phyloP scores from a whole-genome alignment of 2,329 filamentous ascomycete genomes.

The Fusarium cicatricum region DNA sequence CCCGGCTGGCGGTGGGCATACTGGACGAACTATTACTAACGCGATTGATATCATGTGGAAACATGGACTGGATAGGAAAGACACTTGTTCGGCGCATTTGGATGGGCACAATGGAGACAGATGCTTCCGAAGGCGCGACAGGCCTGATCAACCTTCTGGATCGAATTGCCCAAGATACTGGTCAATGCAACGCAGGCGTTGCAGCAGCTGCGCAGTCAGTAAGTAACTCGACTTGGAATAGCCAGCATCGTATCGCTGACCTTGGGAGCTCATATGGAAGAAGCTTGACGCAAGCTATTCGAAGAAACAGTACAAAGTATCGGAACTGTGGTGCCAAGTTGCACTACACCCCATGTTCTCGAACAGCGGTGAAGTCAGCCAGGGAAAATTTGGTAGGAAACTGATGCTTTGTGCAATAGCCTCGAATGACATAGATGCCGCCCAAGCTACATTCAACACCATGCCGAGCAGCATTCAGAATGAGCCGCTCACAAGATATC shows the following conservation, averaged over 20 bases:
- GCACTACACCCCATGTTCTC: slow-evolving; percentile 73
- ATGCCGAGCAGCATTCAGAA: slow-evolving; percentile 67
- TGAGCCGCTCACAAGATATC: slow-evolving; percentile 73
- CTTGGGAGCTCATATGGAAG: slow-evolving; percentile 79
- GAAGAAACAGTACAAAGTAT: slow-evolving; percentile 59
- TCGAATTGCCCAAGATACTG: slow-evolving; percentile 51
- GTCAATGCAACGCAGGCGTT: slow-evolving; percentile 60
- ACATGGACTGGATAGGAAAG: slow-evolving; percentile 71
- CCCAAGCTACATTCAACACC: slow-evolving; percentile 54
- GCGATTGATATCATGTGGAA: slow-evolving; percentile 60
- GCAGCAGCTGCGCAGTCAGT: slow-evolving; percentile 75
- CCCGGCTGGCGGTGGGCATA: slow-evolving; percentile 56
- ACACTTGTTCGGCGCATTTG: slow-evolving; percentile 73
- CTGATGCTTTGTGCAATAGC: slow-evolving; percentile 74
- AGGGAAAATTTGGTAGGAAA: slow-evolving; percentile 75
- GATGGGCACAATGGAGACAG: slow-evolving; percentile 62
- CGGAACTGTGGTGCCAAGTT: slow-evolving; percentile 76
- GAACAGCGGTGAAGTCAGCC: slow-evolving; percentile 70
- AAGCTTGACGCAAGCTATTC: slow-evolving; percentile 68
- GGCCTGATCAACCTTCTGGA: slow-evolving; percentile 40
- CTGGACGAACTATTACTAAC: slow-evolving; percentile 71
- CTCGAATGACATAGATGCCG: slow-evolving; percentile 42
- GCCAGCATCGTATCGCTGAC: slow-evolving; percentile 18
- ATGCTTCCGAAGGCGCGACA: slow-evolving; percentile 39
- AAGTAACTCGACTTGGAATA: slow-evolving; percentile 39